Conservation (phyloP, 345 rosid genomes). For the Carallia brachiata region DNA sequence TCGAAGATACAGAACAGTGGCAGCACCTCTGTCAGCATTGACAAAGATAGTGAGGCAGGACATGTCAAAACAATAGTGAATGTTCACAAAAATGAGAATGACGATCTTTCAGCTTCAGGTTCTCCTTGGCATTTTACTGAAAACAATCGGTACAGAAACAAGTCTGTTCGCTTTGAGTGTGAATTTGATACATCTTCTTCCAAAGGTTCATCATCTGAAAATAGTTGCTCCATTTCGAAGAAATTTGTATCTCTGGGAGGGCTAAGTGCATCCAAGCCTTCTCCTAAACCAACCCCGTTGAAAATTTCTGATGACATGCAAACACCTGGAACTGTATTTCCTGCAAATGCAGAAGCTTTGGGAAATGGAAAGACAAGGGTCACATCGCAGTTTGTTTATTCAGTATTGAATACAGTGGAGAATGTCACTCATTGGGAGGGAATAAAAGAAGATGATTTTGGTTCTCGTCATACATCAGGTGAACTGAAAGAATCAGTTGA, state of each 20-base stretch:
- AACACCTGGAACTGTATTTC: conserved; percentile 93
- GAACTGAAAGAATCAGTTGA: conserved; percentile 34
- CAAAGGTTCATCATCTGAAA: conserved; percentile 39
- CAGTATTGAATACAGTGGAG: conserved; percentile 50
- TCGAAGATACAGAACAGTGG: conserved; percentile 36
- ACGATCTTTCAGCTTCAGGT: conserved; percentile 15
- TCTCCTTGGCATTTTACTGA: conserved; percentile 29
- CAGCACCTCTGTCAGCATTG: conserved; percentile 33
- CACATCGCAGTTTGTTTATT: conserved; percentile 72
- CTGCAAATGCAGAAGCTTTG: conserved; percentile 46
- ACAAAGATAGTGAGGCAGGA: conserved; percentile 38
- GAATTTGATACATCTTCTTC: conserved; percentile 43
- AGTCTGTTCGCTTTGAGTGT: conserved; percentile 57
- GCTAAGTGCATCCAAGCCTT: conserved; percentile 32
- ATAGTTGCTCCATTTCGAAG: conserved; percentile 30
- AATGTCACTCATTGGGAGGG: conserved; percentile 42
- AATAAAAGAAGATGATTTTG: conserved; percentile 29
- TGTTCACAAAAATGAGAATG: conserved; percentile 18
- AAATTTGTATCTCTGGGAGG: conserved; percentile 30
- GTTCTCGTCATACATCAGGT: conserved; percentile 22
- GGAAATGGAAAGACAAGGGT: conserved; percentile 55
- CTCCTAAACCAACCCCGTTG: conserved; percentile 68
- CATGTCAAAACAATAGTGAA: conserved; percentile 25
- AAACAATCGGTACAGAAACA: conserved; percentile 39
- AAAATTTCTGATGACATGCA: conserved; percentile 91